A percentile compares a stretch with the other conserved stretches of the same genome.
phyloP scores from a whole-genome alignment of 257 asterid genomes.

The Handroanthus guayacan region DNA sequence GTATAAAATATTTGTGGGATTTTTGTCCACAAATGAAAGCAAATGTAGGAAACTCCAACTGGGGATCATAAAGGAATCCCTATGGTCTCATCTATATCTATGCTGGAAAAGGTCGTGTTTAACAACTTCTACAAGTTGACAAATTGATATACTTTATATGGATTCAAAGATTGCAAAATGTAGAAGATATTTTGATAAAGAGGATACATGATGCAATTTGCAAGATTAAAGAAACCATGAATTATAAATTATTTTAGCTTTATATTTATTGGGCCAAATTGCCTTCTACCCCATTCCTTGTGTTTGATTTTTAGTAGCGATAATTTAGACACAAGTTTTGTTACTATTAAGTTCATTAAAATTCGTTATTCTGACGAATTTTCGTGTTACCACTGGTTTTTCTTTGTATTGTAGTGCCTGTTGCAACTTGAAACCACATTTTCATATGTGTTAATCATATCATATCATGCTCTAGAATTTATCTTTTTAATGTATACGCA shows the following conservation, averaged over 20 bases:
- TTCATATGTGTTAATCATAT: background rate
- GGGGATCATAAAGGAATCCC: background rate
- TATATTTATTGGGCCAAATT: background rate
- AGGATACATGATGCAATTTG: background rate
- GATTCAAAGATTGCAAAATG: too few relatives aligned
- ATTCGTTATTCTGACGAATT: too few relatives aligned
- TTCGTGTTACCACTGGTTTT: too few relatives aligned
- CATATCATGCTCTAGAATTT: background rate
- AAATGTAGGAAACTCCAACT: conserved; percentile 20
- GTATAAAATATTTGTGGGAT: background rate
- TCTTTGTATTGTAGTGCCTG: too few relatives aligned
- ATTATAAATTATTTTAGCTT: background rate
- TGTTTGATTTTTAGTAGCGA: too few relatives aligned
- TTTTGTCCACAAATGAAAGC: conserved; percentile 22
- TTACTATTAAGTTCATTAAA: too few relatives aligned
- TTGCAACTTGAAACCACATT: background rate
- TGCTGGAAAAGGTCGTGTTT: conserved; percentile 20
- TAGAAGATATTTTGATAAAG: too few relatives aligned
- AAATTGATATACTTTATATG: conserved; percentile 11
- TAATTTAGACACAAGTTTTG: too few relatives aligned
- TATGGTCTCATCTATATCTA: background rate
- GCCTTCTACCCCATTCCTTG: background rate
- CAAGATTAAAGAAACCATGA: background rate
- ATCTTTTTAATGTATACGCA: background rate
- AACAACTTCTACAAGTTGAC: conserved; percentile 24